phyloP scores from a whole-genome alignment of 345 rosid genomes.

The Salix viminalis region DNA sequence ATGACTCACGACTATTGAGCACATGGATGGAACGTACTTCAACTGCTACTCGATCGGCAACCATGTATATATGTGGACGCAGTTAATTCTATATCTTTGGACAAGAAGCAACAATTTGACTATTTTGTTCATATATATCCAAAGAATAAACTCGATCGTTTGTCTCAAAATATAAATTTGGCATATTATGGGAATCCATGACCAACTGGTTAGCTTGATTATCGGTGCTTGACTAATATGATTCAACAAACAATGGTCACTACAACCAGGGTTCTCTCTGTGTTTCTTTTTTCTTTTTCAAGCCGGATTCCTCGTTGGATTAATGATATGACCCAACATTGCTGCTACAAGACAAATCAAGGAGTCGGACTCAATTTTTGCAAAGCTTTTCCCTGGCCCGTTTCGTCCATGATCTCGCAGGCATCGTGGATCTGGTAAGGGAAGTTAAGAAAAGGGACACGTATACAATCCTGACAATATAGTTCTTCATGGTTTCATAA shows the following conservation, averaged over 20 bases:
- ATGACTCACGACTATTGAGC: background rate
- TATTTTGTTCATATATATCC: background rate
- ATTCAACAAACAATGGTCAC: background rate
- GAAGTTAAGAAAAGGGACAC: background rate
- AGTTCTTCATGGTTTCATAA: no score
- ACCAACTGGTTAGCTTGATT: background rate
- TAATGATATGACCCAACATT: background rate
- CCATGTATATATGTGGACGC: background rate
- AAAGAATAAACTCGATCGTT: background rate
- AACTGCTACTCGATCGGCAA: background rate
- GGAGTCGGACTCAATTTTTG: background rate
- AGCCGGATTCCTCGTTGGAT: background rate
- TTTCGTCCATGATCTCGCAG: background rate
- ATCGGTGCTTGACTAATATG: background rate
- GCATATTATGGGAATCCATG: background rate
- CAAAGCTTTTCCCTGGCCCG: background rate
- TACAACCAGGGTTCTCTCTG: no score
- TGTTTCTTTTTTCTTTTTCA: background rate
- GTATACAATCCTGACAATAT: no score
- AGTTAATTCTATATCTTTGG: background rate
- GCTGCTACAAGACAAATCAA: background rate
- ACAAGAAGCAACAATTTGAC: background rate
- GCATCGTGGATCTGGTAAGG: background rate
- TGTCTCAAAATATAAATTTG: background rate
- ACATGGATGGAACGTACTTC: background rate